Evolutionary conservation across 352 stramenopile species (phyloP).

Genomic region (Phytophthora meadii): DNA sequence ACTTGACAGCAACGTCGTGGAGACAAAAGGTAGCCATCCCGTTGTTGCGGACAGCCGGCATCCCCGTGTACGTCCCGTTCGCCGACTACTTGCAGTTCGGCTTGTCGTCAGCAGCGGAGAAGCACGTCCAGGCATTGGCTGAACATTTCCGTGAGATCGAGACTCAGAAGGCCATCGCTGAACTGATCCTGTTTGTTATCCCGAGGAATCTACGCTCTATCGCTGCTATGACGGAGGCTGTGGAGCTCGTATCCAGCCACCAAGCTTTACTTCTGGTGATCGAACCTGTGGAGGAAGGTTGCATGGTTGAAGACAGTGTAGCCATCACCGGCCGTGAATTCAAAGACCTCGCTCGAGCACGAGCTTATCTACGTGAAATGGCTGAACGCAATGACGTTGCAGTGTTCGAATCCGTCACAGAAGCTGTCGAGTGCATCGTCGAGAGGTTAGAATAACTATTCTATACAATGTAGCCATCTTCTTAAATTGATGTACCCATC

Average conservation of each 20-base stretch:
- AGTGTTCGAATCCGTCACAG: conserved; percentile 71
- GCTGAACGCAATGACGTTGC: conserved; percentile 81
- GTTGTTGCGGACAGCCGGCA: conserved; percentile 68
- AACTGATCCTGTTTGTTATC: conserved; percentile 88
- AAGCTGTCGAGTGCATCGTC: conserved; percentile 72
- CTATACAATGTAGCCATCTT: too few species aligned
- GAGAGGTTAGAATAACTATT: conserved; percentile 10
- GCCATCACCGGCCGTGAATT: conserved; percentile 68
- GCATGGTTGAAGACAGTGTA: conserved; percentile 58
- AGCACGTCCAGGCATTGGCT: conserved; percentile 27
- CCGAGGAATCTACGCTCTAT: conserved; percentile 76
- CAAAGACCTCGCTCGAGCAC: conserved; percentile 81
- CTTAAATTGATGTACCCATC: conserved; percentile 20
- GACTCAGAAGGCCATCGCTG: conserved; percentile 65
- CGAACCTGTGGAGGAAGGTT: conserved; percentile 71
- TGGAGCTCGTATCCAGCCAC: conserved; percentile 76
- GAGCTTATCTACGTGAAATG: conserved; percentile 87
- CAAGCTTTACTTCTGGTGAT: conserved; percentile 82
- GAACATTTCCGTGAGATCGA: conserved; percentile 71
- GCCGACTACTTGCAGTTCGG: conserved; percentile 78
- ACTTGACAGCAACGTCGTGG: conserved; percentile 77
- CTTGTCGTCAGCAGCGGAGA: conserved; percentile 47
- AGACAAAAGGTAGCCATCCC: conserved; percentile 78
- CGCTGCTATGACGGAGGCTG: conserved; percentile 82
- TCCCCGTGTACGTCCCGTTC: conserved; percentile 80